Evolutionary conservation across 1,139 yeast species (phyloP).

Genomic region (Saccharomyces hybrid): DNA sequence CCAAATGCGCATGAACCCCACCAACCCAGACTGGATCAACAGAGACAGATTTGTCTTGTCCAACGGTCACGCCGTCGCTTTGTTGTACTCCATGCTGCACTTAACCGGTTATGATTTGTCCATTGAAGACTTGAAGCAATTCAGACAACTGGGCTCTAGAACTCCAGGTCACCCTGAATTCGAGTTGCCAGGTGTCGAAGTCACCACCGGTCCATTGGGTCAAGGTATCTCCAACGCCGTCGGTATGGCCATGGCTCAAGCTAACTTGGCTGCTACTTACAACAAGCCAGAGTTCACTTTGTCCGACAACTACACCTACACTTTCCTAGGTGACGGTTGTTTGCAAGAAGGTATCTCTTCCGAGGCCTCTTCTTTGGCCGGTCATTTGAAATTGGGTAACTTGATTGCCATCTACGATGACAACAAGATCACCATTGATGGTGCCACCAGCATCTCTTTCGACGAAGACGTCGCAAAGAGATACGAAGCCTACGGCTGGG

Average conservation of each 20-base stretch:
- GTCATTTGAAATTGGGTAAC: constrained; percentile 91
- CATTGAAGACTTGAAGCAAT: constrained; percentile 80
- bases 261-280: constrained; percentile 86
- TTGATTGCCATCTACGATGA: constrained; percentile 96
- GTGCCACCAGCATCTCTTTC: constrained; percentile 84
- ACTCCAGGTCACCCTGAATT: constrained; percentile 98
- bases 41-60: constrained; percentile 94
- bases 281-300: constrained; percentile 76
- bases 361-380: constrained; percentile 93
- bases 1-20: constrained; percentile 81
- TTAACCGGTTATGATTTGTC: constrained; percentile 77
- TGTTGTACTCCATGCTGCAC: constrained; percentile 79
- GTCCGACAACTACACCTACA: constrained; percentile 70
- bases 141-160: constrained; percentile 86
- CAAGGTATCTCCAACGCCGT: constrained; percentile 97
- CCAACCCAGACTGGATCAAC: constrained; percentile 86
- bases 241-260: constrained; percentile 94
- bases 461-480: constrained; percentile 87
- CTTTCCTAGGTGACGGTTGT: constrained; percentile 95
- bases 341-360: constrained; percentile 97
- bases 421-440: constrained; percentile 96
- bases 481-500: constrained; percentile 95
- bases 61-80: constrained; percentile 96
- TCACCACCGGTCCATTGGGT: constrained; percentile 98
- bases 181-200: constrained; percentile 80